Percentiles rank a stretch among this genome's conserved stretches.
These are phyloP conservation scores for Straminergon stramineum DNA, from an alignment of 225 moss, liverwort and hornwort genomes.

Conservation along the genomic window DNA sequence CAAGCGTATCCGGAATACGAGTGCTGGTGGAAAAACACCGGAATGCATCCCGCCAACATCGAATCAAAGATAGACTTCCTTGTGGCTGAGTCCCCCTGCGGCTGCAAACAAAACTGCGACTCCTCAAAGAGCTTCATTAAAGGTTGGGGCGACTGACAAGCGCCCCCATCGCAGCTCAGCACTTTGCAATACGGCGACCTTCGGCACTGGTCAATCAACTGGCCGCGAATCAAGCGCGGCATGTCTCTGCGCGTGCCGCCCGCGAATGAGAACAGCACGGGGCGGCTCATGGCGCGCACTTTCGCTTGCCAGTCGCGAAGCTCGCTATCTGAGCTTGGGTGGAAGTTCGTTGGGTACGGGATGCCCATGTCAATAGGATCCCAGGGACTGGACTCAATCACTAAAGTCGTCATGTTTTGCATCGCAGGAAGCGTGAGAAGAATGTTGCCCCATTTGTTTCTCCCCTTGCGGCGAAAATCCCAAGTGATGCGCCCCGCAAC, in stretches of 20 bases:
- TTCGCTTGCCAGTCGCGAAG: conserved; percentile 22
- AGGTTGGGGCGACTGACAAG: conserved; percentile 22
- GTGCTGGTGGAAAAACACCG: conserved; percentile 37
- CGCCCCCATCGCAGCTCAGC: conserved; percentile 30
- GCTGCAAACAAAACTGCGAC: conserved; percentile 44
- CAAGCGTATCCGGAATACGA: conserved; percentile 39
- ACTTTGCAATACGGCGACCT: conserved; percentile 26
- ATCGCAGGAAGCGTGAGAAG: conserved; percentile 33
- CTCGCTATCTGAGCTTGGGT: conserved; percentile 28
- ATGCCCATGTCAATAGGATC: conserved; percentile 24
- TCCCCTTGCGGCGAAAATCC: conserved; percentile 27
- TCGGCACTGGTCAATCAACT: conserved; percentile 45
- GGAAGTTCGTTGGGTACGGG: conserved; percentile 50
- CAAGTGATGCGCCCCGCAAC: conserved; percentile 48
- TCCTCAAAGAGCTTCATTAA: conserved; percentile 38
- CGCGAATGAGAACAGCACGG: conserved; percentile 30
- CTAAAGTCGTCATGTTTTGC: conserved; percentile 38
- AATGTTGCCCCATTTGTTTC: conserved; percentile 24
- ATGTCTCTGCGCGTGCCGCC: conserved; percentile 25
- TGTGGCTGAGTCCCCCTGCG: conserved; percentile 35
- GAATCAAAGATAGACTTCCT: conserved; percentile 52
- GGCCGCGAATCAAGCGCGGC: conserved; percentile 19
- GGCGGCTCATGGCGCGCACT: neutral
- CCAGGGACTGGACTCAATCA: conserved; percentile 38
- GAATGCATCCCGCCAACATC: conserved; percentile 53